A percentile compares a stretch with the other conserved stretches of the same genome.
Conservation (phyloP, 192 early-diverging fungal genomes). For the Coemansia sp. region DNA sequence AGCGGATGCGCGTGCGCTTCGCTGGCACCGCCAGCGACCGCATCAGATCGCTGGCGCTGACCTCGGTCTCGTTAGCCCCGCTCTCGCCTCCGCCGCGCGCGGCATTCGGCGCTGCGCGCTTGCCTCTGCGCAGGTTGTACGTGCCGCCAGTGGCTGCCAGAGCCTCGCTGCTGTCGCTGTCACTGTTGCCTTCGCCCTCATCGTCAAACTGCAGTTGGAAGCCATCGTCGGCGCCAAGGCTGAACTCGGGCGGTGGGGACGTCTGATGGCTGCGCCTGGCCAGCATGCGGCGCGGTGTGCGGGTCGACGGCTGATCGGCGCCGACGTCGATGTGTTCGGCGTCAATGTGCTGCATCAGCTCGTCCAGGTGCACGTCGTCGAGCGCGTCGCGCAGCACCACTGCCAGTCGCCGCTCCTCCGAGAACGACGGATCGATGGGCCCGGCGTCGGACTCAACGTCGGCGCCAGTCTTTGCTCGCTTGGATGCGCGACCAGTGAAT, state of each 20-base stretch:
- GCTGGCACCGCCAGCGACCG: neutral
- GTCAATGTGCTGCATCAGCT: slow-evolving; percentile 17
- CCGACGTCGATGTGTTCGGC: slow-evolving; percentile 22
- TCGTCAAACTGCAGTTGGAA: slow-evolving; percentile 14
- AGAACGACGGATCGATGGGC: slow-evolving; percentile 34
- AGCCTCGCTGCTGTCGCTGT: too few species aligned
- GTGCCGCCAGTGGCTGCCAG: too few species aligned
- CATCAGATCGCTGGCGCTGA: neutral
- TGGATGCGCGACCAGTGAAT: neutral
- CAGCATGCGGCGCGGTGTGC: slow-evolving; percentile 13
- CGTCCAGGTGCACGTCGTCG: slow-evolving; percentile 19
- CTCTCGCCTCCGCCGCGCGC: neutral
- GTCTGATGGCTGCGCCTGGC: neutral
- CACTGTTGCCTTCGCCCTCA: neutral
- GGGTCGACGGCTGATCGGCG: neutral
- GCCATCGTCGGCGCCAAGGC: neutral
- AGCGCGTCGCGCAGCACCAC: slow-evolving; percentile 21
- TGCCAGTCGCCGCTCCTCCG: slow-evolving; percentile 37
- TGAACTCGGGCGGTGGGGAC: neutral
- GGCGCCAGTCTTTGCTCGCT: neutral
- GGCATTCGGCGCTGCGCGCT: neutral
- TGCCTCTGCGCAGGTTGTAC: neutral
- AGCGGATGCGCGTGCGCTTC: neutral
- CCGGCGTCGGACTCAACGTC: neutral
- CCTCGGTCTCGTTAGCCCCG: neutral